Base-by-base conservation (phyloP, 1,284 basidiomycete species). In the Trametes versicolor region DNA sequence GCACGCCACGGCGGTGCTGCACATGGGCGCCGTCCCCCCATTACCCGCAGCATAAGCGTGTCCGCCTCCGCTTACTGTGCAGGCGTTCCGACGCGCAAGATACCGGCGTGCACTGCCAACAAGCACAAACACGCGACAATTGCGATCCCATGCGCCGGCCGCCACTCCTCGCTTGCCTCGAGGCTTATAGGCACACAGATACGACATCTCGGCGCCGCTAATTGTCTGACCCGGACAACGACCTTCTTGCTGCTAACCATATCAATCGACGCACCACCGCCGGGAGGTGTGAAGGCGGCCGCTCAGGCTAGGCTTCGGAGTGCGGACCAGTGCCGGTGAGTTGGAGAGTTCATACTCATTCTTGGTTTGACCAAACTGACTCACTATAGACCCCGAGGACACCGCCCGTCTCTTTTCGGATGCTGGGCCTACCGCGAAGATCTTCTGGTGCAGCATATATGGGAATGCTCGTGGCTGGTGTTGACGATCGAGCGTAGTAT, bases 91-190 rank as follows among this genome's bases (percentile, higher is more conserved):
- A 32, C 29, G 29, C 29, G 29, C 29, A 32, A 3, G 29, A 32
- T 32, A 32, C 29, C 3, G 29, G 29, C 29, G 29, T 32, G 29
- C 8, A 1, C 29, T 29, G 29, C 53, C 25, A 23, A 55, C 53
- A 55, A 29, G 53, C 1, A 43, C 37, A 55, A 55, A 55, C 53
- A 55, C 9, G 39, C 21, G 21, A 41, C 25, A 54, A 54, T n/a
- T n/a, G n/a, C n/a, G 27, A 50, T 32, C 9, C 19, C 41, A 19
- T 3, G 41, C 15, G 41, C n/a, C n/a, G n/a, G n/a, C n/a, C n/a
- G n/a, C n/a, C n/a, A n/a, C n/a, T n/a, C n/a, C n/a, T n/a, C n/a
- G n/a, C n/a, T n/a, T n/a, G 29, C 29, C 39, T 41, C 39, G 39
- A 41, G 39, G 39, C 39, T 41, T 12, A 13, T n/a, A n/a, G 19